Base-by-base conservation (phyloP, 352 stramenopile species). In the Globisporangium nodosum region DNA sequence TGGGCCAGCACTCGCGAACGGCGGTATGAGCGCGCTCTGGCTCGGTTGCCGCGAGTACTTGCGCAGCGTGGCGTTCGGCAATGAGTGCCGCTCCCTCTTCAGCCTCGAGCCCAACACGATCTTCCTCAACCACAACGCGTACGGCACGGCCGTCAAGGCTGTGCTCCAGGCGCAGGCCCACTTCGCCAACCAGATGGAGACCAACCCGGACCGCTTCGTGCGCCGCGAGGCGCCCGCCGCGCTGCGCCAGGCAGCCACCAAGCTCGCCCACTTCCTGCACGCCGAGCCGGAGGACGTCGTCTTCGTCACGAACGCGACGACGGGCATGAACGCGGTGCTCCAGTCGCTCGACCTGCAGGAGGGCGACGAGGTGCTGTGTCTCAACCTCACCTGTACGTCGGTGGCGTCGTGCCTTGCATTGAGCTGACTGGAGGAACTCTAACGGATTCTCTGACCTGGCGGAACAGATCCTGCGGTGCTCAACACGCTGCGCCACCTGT, bases 101-200 rank as follows among this genome's bases (percentile, higher is more conserved):
- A 88, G 88, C 66, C 68, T 94, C 43, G 85, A 94, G 66, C 78
- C 81, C 21, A 83, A 87, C 65, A 70, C 73, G 50, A 72, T 86
- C 49, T 92, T 92, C 53, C 76, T 94, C 43, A 94, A 94, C 65
- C 85, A 92, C 53, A 91, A 90, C 65, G 76, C 78, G 33, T 94
- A 86, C 62, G 85, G 85, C 57, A 85, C 85, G 49, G 71, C 85
- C 0, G 78, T 76, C 20, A 87, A 86, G 58, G 73, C 77, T 54
- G 85, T 94, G 16, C 81, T 94, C 54, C 80, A 90, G 61, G 85
- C 85, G 33, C 85, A 94, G 27, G 83, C 82, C 13, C 79, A 92
- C 60, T 92, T 92, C 58, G 81, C 92, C 24, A 91, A 90, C 70
- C 82, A 88, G 70, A 92, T 94, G 85, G 85, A 94, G 66, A 79